A percentile compares a stretch with the other conserved stretches of the same genome.
Conservation (phyloP, 2,329 filamentous ascomycete species). For the Fusarium papillatum region DNA sequence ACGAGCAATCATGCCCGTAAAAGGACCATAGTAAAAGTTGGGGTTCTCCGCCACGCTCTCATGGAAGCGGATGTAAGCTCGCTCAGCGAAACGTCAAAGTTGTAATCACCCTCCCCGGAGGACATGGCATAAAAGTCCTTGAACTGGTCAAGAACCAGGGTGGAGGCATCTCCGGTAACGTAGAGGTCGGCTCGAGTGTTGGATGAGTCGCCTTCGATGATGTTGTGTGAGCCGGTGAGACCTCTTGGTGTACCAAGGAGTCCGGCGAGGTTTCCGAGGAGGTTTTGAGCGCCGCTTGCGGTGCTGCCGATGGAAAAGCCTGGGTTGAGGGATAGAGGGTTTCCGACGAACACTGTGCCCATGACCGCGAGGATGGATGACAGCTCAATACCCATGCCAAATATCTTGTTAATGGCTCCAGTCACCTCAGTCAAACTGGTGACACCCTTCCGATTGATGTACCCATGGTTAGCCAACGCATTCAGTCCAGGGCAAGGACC, state of each 20-base stretch:
- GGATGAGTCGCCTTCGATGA: conserved; percentile 25
- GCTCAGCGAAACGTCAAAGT: conserved; percentile 11
- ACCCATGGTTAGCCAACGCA: conserved; percentile 53
- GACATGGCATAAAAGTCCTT: conserved; percentile 20
- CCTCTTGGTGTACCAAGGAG: conserved; percentile 21
- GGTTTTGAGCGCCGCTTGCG: conserved; percentile 4
- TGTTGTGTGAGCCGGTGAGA: conserved; percentile 16
- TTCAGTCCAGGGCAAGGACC: conserved; percentile 53
- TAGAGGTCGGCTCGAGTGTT: conserved; percentile 22
- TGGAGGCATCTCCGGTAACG: conserved; percentile 21
- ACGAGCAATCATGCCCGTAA: conserved; percentile 22
- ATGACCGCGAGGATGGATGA: conserved; percentile 11
- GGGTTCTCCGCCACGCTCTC: conserved; percentile 15
- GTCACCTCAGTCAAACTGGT: conserved; percentile 30
- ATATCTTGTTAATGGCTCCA: conserved; percentile 26
- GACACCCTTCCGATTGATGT: conserved; percentile 39
- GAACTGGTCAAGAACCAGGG: conserved; percentile 9
- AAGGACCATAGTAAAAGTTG: conserved; percentile 27
- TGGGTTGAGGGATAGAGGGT: conserved; percentile 17
- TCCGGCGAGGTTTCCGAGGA: conserved; percentile 16
- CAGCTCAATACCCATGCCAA: conserved; percentile 19
- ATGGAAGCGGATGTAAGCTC: conserved; percentile 12
- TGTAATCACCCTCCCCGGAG: conserved; percentile 13
- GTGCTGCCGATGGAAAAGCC: conserved; percentile 20
- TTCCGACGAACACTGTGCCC: conserved; percentile 23